A percentile compares a stretch with the other conserved stretches of the same genome.
Conservation (phyloP, 73 alveolate species). For the Paramecium primaurelia region DNA sequence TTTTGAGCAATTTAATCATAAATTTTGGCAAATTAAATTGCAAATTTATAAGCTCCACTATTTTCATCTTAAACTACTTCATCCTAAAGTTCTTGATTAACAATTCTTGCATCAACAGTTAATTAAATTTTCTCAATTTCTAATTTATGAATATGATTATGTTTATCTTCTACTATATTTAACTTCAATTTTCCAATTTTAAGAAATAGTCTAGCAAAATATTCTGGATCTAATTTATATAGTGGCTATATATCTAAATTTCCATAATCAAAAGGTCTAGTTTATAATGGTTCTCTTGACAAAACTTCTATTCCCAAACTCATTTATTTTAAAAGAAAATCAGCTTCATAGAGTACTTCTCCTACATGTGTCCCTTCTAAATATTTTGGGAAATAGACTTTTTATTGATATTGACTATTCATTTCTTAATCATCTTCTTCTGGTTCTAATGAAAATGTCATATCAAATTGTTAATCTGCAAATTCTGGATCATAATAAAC, state of each 20-base stretch:
- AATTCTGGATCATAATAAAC: neutral
- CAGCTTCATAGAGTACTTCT: neutral
- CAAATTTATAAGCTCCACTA: neutral
- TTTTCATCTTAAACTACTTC: neutral
- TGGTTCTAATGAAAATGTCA: neutral
- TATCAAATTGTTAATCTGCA: neutral
- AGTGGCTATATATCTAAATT: neutral
- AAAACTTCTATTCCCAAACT: neutral
- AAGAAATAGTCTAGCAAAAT: neutral
- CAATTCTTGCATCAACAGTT: neutral
- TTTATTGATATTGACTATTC: neutral
- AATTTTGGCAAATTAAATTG: neutral
- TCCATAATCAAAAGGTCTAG: neutral
- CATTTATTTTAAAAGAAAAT: neutral
- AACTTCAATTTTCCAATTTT: neutral
- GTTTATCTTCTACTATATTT: neutral
- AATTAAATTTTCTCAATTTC: neutral
- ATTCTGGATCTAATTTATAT: neutral
- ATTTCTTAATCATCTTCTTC: neutral
- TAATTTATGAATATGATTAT: neutral
- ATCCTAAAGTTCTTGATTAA: neutral
- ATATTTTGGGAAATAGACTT: neutral
- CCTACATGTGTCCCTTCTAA: neutral
- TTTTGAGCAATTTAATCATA: neutral
- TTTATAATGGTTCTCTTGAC: neutral